These are phyloP conservation scores for Puya raimondii DNA, from an alignment of 176 grass and related monocot species.

Conservation along the genomic window DNA sequence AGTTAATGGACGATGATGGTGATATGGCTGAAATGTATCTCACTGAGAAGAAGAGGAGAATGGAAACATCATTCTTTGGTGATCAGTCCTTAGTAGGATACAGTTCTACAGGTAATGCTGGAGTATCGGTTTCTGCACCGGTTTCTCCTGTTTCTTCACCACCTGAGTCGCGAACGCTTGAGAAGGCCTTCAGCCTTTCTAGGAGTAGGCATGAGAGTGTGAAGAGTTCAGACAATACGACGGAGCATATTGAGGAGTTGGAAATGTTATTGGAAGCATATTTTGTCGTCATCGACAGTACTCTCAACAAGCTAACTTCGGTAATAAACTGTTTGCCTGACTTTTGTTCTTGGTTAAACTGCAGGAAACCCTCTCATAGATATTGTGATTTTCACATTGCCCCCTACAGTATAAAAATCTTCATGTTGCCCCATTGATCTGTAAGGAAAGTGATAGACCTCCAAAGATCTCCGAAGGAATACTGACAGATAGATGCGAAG, in stretches of 20 bases:
- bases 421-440: too few relatives aligned
- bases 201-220: slow-evolving; percentile 83
- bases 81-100: slow-evolving; percentile 50
- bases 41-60: slow-evolving; percentile 69
- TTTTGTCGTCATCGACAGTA: slow-evolving; percentile 93
- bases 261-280: slow-evolving; percentile 99
- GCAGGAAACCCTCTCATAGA: too few relatives aligned
- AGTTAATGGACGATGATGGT: slow-evolving; percentile 93
- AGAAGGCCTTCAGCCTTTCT: slow-evolving; percentile 66
- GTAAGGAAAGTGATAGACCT: too few relatives aligned
- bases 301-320: slow-evolving; percentile 91
- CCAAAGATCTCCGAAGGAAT: too few relatives aligned
- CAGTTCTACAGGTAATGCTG: slow-evolving; percentile 25
- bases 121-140: slow-evolving; percentile 63
- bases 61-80: slow-evolving; percentile 65
- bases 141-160: slow-evolving; percentile 78
- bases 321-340: slow-evolving; percentile 28
- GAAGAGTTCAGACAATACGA: slow-evolving; percentile 52
- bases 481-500: too few relatives aligned
- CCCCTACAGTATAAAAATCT: too few relatives aligned
- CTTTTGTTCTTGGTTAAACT: not conserved
- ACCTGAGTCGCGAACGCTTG: slow-evolving; percentile 56
- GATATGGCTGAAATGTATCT: slow-evolving; percentile 99
- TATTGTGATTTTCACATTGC: too few relatives aligned
- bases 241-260: slow-evolving; percentile 78